A percentile compares a stretch with the other conserved stretches of the same genome.
Evolutionary conservation across 352 stramenopile species (phyloP).

Genomic region (Phytophthora agathidicida): DNA sequence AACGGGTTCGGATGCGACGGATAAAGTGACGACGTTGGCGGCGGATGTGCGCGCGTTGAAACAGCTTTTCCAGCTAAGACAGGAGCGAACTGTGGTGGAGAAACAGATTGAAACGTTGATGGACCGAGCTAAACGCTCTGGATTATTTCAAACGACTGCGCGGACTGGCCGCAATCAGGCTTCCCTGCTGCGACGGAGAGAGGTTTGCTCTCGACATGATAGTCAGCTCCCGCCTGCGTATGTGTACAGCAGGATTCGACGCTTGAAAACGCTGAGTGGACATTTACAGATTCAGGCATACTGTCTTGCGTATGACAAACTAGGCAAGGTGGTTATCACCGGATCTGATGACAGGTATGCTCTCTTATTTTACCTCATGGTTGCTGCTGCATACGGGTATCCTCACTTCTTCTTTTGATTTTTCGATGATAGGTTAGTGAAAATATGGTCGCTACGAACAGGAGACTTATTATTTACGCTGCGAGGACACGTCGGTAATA

Average conservation of each 20-base stretch:
- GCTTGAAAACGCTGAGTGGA: slow-evolving; percentile 90
- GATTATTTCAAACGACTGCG: slow-evolving; percentile 52
- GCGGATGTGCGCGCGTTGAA: slow-evolving; percentile 77
- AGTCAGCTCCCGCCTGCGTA: slow-evolving; percentile 53
- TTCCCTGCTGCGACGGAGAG: slow-evolving; percentile 54
- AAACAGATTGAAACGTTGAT: slow-evolving; percentile 43
- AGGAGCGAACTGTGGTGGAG: slow-evolving; percentile 43
- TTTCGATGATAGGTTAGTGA: slow-evolving; percentile 84
- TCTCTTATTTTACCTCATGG: background rate
- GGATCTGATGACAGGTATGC: slow-evolving; percentile 94
- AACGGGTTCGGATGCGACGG: slow-evolving; percentile 14
- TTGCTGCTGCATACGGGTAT: background rate
- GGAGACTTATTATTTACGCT: slow-evolving; percentile 84
- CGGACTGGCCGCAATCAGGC: slow-evolving; percentile 66
- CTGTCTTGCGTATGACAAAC: slow-evolving; percentile 96
- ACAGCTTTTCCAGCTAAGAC: slow-evolving; percentile 73
- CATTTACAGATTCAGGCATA: slow-evolving; percentile 96
- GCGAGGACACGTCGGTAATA: slow-evolving; percentile 88
- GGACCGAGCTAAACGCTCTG: slow-evolving; percentile 40
- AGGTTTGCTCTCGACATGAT: slow-evolving; percentile 45
- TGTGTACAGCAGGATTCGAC: slow-evolving; percentile 80
- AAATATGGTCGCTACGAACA: slow-evolving; percentile 95
- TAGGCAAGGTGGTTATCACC: slow-evolving; percentile 96
- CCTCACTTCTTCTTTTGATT: slow-evolving; percentile 10
- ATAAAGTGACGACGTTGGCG: slow-evolving; percentile 59